Evolutionary conservation across 331 rosid genomes (phyloP), one percentile per base, ranked within the genome.

Genomic region (Stylosanthes scabra): DNA sequence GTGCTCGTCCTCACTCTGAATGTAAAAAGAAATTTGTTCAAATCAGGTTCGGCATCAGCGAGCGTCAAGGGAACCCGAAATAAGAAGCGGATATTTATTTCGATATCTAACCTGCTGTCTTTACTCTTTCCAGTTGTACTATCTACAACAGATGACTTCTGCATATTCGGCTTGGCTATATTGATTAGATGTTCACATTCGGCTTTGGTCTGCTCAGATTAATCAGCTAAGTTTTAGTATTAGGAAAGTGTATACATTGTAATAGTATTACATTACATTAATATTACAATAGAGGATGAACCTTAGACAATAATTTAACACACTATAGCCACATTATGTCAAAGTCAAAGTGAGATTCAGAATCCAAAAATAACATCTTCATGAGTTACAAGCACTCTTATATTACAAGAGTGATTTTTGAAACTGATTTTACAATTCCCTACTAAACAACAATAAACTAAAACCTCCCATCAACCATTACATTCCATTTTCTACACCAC

Each of bases 1-100:
- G 90, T 84, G 80, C 99, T 95, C 41, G 98, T 95, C 0, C 99
- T 89, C 40, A 83, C 92, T 71, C 99, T 95, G 77, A 37, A 66
- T 15, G 28, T 39, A 14, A n/a, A 61, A 63, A 49, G 59, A 5
- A 77, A 71, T 7, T 59, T 11, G 56, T n/a, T 34, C 13, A 59
- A 45, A 57, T 63, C 76, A 67, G 74, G 37, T 59, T 65, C 52
- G 20, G 11, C 41, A 34, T 44, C 49, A 63, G 14, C 55, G 13
- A 77, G 44, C 15, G 28, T 47, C 60, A 42, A 60, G 28, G 3
- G 12, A 59, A 25, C 20, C 50, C 20, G 71, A 71, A 46, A 74
- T 31, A 66, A 70, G n/a, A n/a, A n/a, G n/a, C n/a, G 67, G 27
- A 68, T 68, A n/a, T 67, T 55, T 68, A 60, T 72, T 39, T 70